phyloP scores from a whole-genome alignment of 2,329 filamentous ascomycete species.

The Epichloe baconii region DNA sequence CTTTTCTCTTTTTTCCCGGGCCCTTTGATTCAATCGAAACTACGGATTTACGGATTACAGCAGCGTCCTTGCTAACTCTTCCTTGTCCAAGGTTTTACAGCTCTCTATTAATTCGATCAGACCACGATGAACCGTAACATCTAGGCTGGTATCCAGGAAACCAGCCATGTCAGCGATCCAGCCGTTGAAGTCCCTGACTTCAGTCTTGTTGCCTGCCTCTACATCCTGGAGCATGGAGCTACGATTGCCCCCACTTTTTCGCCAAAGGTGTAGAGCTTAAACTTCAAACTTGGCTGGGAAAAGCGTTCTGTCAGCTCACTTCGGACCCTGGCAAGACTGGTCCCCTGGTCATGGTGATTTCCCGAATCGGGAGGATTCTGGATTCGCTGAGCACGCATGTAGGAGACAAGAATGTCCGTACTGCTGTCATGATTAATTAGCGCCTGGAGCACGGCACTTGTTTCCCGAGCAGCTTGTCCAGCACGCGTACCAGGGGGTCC shows the following conservation, averaged over 20 bases:
- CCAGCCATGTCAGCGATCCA: slow-evolving; percentile 37
- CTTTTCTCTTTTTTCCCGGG: too few relatives aligned
- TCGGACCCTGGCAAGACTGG: not conserved
- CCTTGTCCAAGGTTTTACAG: slow-evolving; percentile 17
- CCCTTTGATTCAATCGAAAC: not conserved
- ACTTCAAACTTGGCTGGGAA: slow-evolving; percentile 26
- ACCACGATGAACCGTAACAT: slow-evolving; percentile 25
- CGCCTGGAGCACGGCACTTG: slow-evolving; percentile 55
- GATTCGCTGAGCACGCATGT: not conserved
- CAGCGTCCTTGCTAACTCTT: slow-evolving; percentile 20
- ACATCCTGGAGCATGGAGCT: slow-evolving; percentile 53
- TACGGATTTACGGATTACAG: not conserved
- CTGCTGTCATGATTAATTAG: slow-evolving; percentile 48
- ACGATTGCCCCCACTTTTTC: slow-evolving; percentile 32
- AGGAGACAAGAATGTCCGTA: slow-evolving; percentile 22
- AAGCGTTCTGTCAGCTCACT: slow-evolving; percentile 20
- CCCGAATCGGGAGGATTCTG: not conserved
- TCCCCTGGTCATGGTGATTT: not conserved
- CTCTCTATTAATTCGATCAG: slow-evolving; percentile 31
- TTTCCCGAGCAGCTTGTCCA: slow-evolving; percentile 61
- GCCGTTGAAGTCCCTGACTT: slow-evolving; percentile 47
- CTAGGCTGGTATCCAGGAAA: slow-evolving; percentile 21
- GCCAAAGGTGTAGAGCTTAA: slow-evolving; percentile 34
- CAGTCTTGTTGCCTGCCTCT: slow-evolving; percentile 35
- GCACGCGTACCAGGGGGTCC: slow-evolving; percentile 38